Conservation (phyloP, 1,284 basidiomycete genomes). For the Marasmius oreades region DNA sequence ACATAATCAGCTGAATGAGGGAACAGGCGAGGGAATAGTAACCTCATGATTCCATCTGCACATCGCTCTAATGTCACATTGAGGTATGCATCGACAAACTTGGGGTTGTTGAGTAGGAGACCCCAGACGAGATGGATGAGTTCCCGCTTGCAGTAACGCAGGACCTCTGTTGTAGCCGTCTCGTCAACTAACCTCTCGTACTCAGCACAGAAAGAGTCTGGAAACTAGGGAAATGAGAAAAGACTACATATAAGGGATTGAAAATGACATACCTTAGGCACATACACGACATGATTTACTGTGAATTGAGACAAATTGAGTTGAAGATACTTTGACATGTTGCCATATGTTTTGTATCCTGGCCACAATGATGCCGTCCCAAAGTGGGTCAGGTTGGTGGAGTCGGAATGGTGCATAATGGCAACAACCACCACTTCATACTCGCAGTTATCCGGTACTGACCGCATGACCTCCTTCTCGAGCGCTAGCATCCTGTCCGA, state of each 20-base stretch:
- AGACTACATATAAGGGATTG: not conserved
- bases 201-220: not conserved
- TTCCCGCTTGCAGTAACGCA: not conserved
- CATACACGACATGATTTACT: not conserved
- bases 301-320: not conserved
- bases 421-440: not conserved
- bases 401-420: not conserved
- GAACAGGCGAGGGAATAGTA: constrained; percentile 1
- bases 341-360: not conserved
- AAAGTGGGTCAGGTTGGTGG: not conserved
- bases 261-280: not conserved
- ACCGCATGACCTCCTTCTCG: not conserved
- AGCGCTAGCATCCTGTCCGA: not conserved
- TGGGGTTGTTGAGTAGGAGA: not conserved
- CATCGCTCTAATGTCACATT: not conserved
- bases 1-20: constrained; percentile 1
- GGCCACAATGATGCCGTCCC: not conserved
- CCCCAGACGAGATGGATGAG: not conserved
- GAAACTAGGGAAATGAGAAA: not conserved
- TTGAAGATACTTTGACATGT: not conserved
- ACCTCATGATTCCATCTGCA: not conserved
- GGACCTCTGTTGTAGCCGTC: not conserved
- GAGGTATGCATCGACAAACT: not conserved
- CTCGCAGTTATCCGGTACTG: not conserved
- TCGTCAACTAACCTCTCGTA: not conserved